Evolutionary conservation across 805 yeast species (phyloP), one percentile per base, ranked within the genome.

Genomic region (Saccharomyces paradoxus): DNA sequence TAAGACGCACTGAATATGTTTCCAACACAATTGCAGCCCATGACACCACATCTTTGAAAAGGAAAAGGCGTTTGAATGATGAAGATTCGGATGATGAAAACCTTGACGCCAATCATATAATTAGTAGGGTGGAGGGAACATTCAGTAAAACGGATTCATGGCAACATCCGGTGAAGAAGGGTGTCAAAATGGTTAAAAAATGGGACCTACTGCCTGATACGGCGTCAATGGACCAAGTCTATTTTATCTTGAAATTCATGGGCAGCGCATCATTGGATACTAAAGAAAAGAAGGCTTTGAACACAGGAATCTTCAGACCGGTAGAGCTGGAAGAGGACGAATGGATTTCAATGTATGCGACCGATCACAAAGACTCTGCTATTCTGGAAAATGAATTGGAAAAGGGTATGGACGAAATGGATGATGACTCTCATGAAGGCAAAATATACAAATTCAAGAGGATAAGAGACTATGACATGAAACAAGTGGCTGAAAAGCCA

Each of bases 1-100:
- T 92, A 67, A 84, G 97, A 74, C 83, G 98, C 74, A 92, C 99
- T 0, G 98, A 94, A 67, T 92, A 92, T 68, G 86, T 89, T 56
- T 81, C 96, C 10, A 82, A 87, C 41, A 84, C 73, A 3, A 60
- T 62, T 28, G 58, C 68, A 2, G 57, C 81, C 51, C 77, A 77
- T 53, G 56, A 59, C 46, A 50, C 49, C 32, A 63, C 58, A 41
- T 60, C 55, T 55, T 58, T 50, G 56, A 61, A 44, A 63, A 64
- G 55, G 65, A 64, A 53, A 69, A 70, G 59, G 72, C 68, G 55
- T 3, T 58, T 55, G 2, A 58, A 56, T 17, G 54, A 55, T 46
- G 32, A 51, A 27, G 71, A 47, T 32, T 65, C 51, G 48, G 70
- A 61, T 46, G 63, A 58, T n/a, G 64, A 61, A 53, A 50, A 27